A percentile compares a stretch with the other conserved stretches of the same genome.
Evolutionary conservation across 495 filamentous ascomycete species (phyloP).

Genomic region (Aspergillus panamensis): DNA sequence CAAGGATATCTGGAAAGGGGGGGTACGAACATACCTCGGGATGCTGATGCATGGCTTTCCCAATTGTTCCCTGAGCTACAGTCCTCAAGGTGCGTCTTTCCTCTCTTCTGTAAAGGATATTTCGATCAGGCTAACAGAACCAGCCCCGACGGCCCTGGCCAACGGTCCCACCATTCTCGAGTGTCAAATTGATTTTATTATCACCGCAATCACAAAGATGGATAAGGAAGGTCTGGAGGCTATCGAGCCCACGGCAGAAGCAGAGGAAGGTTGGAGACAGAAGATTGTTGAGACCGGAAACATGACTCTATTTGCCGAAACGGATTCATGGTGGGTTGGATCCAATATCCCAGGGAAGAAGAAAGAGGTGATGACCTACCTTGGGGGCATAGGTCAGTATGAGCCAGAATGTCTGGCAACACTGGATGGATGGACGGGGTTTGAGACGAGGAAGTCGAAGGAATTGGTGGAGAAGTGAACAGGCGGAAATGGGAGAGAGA

Average conservation of each 20-base stretch:
- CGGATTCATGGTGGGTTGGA: constrained; percentile 34
- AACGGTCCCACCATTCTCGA: constrained; percentile 51
- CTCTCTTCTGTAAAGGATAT: background rate
- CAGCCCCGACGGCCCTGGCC: constrained; percentile 45
- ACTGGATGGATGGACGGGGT: background rate
- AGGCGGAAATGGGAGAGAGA: background rate
- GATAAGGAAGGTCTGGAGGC: constrained; percentile 37
- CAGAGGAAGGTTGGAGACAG: constrained; percentile 44
- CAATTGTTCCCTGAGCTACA: constrained; percentile 52
- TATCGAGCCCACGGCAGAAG: constrained; percentile 41
- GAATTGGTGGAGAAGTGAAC: background rate
- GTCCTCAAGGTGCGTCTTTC: constrained; percentile 13
- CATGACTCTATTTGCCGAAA: constrained; percentile 43
- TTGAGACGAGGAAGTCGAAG: background rate
- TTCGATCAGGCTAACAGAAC: constrained; percentile 24
- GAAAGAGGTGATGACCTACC: constrained; percentile 41
- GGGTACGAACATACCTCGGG: constrained; percentile 48
- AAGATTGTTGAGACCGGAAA: constrained; percentile 37
- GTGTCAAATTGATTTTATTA: constrained; percentile 47
- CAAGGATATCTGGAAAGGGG: constrained; percentile 41
- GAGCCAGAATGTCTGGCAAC: constrained; percentile 1
- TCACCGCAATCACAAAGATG: constrained; percentile 42
- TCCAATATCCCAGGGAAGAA: constrained; percentile 48
- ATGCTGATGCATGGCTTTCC: constrained; percentile 46
- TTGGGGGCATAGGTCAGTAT: constrained; percentile 25